A percentile compares a stretch with the other conserved stretches of the same genome.
Conservation (phyloP, 176 grass and related monocot species). For the Bromus sterilis region DNA sequence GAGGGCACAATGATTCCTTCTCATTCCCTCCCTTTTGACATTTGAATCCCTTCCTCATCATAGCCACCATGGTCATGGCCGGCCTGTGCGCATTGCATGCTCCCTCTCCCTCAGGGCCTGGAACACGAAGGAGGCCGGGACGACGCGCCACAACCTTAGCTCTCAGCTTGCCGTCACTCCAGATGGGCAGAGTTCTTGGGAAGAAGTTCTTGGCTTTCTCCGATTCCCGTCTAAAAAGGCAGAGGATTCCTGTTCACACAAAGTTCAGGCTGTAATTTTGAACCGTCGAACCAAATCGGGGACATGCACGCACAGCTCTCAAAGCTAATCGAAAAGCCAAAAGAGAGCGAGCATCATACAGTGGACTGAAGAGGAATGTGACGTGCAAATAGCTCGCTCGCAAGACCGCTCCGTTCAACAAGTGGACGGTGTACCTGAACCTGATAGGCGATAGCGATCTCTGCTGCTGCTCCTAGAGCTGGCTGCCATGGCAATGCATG, state of each 20-base stretch:
- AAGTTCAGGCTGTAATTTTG: neutral
- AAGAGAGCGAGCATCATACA: too few species aligned
- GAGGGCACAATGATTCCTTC: conserved; percentile 11
- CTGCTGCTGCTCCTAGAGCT: neutral
- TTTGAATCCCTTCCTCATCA: neutral
- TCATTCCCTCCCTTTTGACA: neutral
- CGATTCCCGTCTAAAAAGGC: too few species aligned
- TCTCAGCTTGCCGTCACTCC: neutral
- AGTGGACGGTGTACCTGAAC: neutral
- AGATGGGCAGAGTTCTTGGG: too few species aligned
- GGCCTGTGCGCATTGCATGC: neutral
- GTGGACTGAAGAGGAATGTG: neutral
- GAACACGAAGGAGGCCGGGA: neutral
- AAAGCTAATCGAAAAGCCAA: neutral
- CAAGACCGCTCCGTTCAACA: neutral
- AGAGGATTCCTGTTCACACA: too few species aligned
- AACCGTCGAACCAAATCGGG: neutral
- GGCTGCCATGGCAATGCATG: neutral
- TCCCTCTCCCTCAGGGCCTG: too few species aligned
- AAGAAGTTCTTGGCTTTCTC: too few species aligned
- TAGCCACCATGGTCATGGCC: neutral
- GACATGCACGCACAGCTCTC: neutral
- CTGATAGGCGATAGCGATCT: neutral
- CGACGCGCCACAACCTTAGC: neutral
- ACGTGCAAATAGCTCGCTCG: neutral